These are phyloP conservation scores for Picochlorum sp. DNA, from an alignment of 139 green algal species.

Conservation along the genomic window DNA sequence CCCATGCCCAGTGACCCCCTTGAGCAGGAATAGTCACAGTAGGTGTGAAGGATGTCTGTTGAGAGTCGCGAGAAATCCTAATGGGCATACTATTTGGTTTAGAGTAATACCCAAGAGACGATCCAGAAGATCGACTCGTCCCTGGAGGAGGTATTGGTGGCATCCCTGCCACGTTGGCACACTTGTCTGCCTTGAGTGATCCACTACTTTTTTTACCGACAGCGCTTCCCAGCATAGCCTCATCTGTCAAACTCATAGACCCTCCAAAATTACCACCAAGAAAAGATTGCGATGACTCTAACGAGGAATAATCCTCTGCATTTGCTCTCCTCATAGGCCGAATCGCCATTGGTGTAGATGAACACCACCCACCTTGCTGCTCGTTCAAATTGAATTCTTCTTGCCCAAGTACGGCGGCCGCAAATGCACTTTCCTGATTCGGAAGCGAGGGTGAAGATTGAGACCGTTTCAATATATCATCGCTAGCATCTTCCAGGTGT, in stretches of 20 bases:
- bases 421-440: no score
- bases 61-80: neutral
- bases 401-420: neutral
- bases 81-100: neutral
- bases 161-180: no score
- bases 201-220: no score
- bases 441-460: neutral
- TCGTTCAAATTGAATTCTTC: neutral
- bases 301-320: constrained; percentile 9
- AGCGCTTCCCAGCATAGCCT: no score
- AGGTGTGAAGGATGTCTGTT: neutral
- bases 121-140: neutral
- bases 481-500: neutral
- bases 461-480: neutral
- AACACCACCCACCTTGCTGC: no score
- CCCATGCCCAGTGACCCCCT: constrained; percentile 5
- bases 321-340: neutral
- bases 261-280: neutral
- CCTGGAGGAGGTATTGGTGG: neutral
- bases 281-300: constrained; percentile 15
- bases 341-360: constrained; percentile 1
- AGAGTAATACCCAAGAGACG: neutral
- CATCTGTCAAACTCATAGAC: neutral
- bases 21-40: constrained; percentile 2
- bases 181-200: no score